phyloP scores from a whole-genome alignment of 2,329 filamentous ascomycete genomes.

The Arthrobotrys sinensis region DNA sequence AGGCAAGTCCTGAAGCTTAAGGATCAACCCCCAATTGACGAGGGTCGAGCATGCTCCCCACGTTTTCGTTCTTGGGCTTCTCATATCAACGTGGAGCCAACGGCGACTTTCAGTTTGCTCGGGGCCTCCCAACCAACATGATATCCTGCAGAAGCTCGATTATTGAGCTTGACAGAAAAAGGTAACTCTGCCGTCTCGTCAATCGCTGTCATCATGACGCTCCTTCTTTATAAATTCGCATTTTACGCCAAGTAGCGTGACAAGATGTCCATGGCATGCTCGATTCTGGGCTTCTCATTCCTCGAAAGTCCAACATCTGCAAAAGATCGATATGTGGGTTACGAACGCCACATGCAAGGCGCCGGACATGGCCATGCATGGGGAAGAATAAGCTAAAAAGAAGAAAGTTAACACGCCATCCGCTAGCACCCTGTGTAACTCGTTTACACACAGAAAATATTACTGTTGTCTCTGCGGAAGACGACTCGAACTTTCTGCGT shows the following conservation, averaged over 20 bases:
- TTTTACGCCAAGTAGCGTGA: constrained; percentile 22
- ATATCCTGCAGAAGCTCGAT: constrained; percentile 17
- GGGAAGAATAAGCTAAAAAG: neutral
- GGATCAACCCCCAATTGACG: constrained; percentile 23
- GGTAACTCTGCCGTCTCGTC: constrained; percentile 48
- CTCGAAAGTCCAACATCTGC: constrained; percentile 2
- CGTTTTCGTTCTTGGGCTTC: constrained; percentile 10
- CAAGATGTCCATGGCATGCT: constrained; percentile 37
- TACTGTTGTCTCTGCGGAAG: neutral
- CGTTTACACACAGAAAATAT: constrained; percentile 4
- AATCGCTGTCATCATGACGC: constrained; percentile 22
- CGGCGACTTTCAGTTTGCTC: constrained; percentile 57
- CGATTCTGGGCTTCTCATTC: constrained; percentile 46
- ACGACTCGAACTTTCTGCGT: neutral
- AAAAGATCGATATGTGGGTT: constrained; percentile 1
- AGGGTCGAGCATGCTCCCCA: constrained; percentile 25
- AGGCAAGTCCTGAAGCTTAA: constrained; percentile 29
- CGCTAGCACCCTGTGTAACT: constrained; percentile 28
- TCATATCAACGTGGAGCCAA: constrained; percentile 39
- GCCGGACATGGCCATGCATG: neutral
- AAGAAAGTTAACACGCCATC: constrained; percentile 16
- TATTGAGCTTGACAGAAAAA: constrained; percentile 25
- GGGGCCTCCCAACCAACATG: neutral
- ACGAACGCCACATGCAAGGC: constrained; percentile 38
- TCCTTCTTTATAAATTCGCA: constrained; percentile 32